Conservation (phyloP, 2,329 filamentous ascomycete genomes). For the Aspergillus niger region DNA sequence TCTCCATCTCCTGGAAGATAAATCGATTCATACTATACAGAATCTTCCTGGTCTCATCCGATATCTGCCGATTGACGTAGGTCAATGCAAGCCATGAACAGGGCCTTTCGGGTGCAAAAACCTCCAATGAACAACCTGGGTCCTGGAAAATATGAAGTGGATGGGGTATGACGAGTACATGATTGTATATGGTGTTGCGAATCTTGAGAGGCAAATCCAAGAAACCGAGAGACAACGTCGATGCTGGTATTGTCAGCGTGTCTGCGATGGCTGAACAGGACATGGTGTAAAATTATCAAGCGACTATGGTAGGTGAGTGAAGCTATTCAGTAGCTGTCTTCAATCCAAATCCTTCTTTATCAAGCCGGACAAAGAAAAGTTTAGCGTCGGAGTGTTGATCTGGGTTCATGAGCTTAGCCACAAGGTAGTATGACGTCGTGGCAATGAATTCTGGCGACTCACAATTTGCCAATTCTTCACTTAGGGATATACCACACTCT, state of each 20-base stretch:
- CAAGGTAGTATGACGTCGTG: too few species aligned
- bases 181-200: constrained; percentile 3
- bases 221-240: not conserved
- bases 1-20: constrained; percentile 7
- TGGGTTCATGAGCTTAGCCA: too few species aligned
- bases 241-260: not conserved
- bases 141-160: constrained; percentile 14
- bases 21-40: constrained; percentile 11
- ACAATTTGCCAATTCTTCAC: too few species aligned
- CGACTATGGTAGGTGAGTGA: not conserved
- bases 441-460: too few species aligned
- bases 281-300: not conserved
- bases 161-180: constrained; percentile 5
- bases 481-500: too few species aligned
- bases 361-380: too few species aligned
- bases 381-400: too few species aligned
- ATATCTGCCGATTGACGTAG: constrained; percentile 13
- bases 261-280: not conserved
- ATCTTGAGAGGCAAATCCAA: not conserved
- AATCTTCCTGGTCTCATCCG: not conserved
- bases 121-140: constrained; percentile 2
- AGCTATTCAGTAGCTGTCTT: too few species aligned
- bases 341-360: too few species aligned
- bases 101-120: constrained; percentile 11
- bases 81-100: constrained; percentile 6